Percentiles rank a stretch among this genome's conserved stretches.
These are phyloP conservation scores for Viola pubescens DNA, from an alignment of 441 rosid species.

Conservation along the genomic window DNA sequence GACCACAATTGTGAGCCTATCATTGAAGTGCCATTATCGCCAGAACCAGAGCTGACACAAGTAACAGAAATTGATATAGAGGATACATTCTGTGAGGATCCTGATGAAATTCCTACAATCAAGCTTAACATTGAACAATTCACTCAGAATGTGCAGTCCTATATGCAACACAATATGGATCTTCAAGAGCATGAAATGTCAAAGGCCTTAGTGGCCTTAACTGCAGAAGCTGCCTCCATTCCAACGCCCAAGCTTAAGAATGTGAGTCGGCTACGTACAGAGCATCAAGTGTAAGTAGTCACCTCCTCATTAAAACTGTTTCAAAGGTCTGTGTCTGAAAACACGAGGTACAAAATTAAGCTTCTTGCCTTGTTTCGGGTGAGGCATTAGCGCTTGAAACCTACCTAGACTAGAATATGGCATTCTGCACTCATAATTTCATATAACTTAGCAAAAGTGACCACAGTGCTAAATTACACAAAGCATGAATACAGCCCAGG, in stretches of 20 bases:
- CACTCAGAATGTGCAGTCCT: constrained; percentile 51
- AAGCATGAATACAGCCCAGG: no score
- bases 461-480: no score
- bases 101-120: constrained; percentile 74
- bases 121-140: constrained; percentile 63
- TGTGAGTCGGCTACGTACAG: constrained; percentile 79
- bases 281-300: constrained; percentile 91
- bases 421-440: no score
- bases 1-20: constrained; percentile 44
- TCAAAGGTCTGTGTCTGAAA: not conserved
- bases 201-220: constrained; percentile 84
- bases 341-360: not conserved
- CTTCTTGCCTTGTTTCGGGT: not conserved
- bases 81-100: constrained; percentile 60
- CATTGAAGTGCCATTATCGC: constrained; percentile 80
- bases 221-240: constrained; percentile 58
- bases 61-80: constrained; percentile 49
- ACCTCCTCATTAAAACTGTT: not conserved
- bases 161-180: constrained; percentile 69
- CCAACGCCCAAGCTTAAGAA: constrained; percentile 79
- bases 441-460: no score
- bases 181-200: constrained; percentile 81
- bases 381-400: not conserved
- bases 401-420: no score
- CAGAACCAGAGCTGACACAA: constrained; percentile 49